Evolutionary conservation across 148 eudicot genomes (phyloP), one percentile per base, ranked within the genome.

Genomic region (Mesembryanthemum crystallinum): DNA sequence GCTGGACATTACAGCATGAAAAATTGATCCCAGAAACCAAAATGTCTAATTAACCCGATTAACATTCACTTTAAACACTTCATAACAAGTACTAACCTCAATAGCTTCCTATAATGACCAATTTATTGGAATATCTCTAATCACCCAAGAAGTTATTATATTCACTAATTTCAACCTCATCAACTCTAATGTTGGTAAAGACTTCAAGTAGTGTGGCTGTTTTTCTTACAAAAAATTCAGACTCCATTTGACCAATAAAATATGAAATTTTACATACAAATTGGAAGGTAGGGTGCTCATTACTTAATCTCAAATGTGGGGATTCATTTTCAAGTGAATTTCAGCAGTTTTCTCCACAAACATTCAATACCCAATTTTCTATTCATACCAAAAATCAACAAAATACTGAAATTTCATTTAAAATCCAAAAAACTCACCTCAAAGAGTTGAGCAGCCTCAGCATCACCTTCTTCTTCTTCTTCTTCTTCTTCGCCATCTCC

Each of bases 361-460:
- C 8, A 65, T 8, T 13, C 21, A 64, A 5, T 68, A 62, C 60
- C 49, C 74, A 75, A 27, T 51, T 54, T 51, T 8, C 30, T 21
- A 45, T n/a, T 75, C 59, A 11, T 10, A 39, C 55, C 68, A 13
- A 27, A 60, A 35, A 47, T 21, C 7, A 15, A 21, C 57, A 72
- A 29, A 27, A 0, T 39, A 23, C 47, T 35, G 14, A 21, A n/a
- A 58, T n/a, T 24, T 7, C 45, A 33, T 69, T 52, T 28, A 13
- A 0, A 29, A 64, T 8, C 52, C 18, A 4, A 55, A 67, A 21
- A 12, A 21, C 18, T 42, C 29, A 87, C 89, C 89, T 84, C 84
- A 69, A 87, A 87, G 2, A 82, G 77, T 67, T 66, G 79, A 67
- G 74, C 29, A 9, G 87, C 73, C 58, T 82, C 83, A 65, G 71